Base-by-base conservation (phyloP, 495 filamentous ascomycete species). In the Sordaria brevicollis region DNA sequence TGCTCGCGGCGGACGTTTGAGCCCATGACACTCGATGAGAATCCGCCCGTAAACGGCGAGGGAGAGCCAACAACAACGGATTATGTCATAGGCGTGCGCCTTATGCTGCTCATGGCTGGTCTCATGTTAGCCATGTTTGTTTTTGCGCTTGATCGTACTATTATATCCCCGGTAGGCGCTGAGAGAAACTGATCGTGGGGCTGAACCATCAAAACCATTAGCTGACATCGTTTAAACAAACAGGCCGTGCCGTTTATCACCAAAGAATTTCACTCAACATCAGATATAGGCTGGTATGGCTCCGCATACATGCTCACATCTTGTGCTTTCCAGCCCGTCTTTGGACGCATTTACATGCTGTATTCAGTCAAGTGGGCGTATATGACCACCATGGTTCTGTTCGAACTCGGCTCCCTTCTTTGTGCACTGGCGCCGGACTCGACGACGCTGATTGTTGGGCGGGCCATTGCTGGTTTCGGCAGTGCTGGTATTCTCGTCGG, bases 281-380 rank as follows among this genome's bases (percentile, higher is more conserved):
- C 72, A 0, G 84, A 87, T 71, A 81, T 87, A 19, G 82, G 84
- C 43, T 89, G 86, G 87, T 89, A 89, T 70, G 86, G 83, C 7
- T 82, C 81, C 41, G 81, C 82, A 7, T 88, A 89, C 70, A 72
- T 86, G 37, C 73, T 89, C 81, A 76, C 81, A 34, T 79, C 77
- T 5, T 77, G 75, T 62, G 79, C 71, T 68, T 74, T 75, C 57
- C 82, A 86, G 67, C 83, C 86, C 15, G 69, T 86, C 35, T 86
- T 80, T 34, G 87, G 86, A 7, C 84, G 81, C 66, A 68, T 89
- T 25, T 89, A 83, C 70, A 80, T 77, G 49, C 77, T 81, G 41
- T 84, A 83, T 65, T 70, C 83, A 2, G 70, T 78, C 35, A 83
- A 87, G 77, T 75, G 73, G 71, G 69, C 80, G 3, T 87, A 81